Conservation (phyloP, 1,284 basidiomycete genomes). For the Xerocomus minutiporus region DNA sequence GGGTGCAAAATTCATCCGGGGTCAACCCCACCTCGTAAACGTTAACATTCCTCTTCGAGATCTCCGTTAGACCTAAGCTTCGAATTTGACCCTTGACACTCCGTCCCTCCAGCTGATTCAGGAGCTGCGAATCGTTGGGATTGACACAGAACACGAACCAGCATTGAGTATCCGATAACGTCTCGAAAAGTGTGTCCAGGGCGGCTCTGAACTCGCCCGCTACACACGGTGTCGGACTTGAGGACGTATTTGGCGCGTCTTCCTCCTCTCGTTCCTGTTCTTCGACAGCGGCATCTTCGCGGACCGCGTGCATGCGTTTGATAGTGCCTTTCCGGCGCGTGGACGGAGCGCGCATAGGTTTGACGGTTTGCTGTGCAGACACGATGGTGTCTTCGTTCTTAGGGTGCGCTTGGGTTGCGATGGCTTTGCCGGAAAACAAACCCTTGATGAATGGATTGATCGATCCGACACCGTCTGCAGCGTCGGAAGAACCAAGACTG, state of each 20-base stretch:
- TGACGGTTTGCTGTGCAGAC: constrained; percentile 86
- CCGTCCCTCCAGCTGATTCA: constrained; percentile 89
- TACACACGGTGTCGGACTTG: constrained; percentile 59
- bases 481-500: constrained; percentile 35
- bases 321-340: constrained; percentile 74
- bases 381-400: constrained; percentile 93
- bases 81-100: constrained; percentile 90
- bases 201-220: constrained; percentile 85
- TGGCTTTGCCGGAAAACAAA: constrained; percentile 83
- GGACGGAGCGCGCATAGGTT: constrained; percentile 90
- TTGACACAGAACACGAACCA: constrained; percentile 94
- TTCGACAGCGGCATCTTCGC: constrained; percentile 46
- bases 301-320: constrained; percentile 57
- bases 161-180: constrained; percentile 83
- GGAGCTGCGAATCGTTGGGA: constrained; percentile 91
- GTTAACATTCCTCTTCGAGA: constrained; percentile 64
- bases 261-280: constrained; percentile 55
- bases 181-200: constrained; percentile 82
- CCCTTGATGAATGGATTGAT: constrained; percentile 89
- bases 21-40: constrained; percentile 85
- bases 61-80: constrained; percentile 75
- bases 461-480: constrained; percentile 65
- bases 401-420: constrained; percentile 88
- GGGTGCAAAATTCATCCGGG: constrained; percentile 80
- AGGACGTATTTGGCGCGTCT: constrained; percentile 34